Evolutionary conservation across 257 asterid genomes (phyloP).

Genomic region (Thymus mandschuricus): DNA sequence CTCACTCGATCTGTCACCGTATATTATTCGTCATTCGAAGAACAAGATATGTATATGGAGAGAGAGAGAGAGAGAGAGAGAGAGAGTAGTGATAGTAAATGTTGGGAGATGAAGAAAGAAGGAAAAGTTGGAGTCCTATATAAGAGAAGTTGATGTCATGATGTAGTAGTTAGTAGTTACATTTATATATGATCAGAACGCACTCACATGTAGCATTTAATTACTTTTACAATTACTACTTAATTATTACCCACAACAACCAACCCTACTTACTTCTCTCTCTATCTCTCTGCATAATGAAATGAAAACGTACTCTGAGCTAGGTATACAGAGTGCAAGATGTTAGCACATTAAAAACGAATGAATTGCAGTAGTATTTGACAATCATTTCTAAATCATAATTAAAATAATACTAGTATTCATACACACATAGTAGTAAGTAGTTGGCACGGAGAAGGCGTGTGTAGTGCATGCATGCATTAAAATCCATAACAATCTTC

Average conservation of each 20-base stretch:
- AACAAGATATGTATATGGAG: too few relatives aligned
- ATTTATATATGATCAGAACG: conserved; percentile 14
- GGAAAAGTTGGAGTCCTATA: neutral
- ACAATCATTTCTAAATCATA: too few relatives aligned
- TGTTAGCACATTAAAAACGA: too few relatives aligned
- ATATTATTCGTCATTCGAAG: too few relatives aligned
- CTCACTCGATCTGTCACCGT: neutral
- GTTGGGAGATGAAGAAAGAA: neutral
- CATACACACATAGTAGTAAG: too few relatives aligned
- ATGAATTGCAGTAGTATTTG: neutral
- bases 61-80: too few relatives aligned
- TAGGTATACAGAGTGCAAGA: neutral
- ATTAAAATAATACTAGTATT: too few relatives aligned
- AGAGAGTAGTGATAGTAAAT: too few relatives aligned
- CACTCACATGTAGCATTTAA: conserved; percentile 25
- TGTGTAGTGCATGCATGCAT: neutral
- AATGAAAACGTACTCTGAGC: neutral
- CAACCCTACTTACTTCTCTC: neutral
- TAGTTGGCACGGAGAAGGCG: conserved; percentile 18
- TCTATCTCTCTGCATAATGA: neutral
- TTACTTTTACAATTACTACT: neutral
- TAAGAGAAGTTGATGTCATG: conserved; percentile 9
- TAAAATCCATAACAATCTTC: conserved; percentile 4
- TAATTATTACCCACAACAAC: conserved; percentile 17
- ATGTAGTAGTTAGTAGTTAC: neutral